A percentile compares a stretch with the other conserved stretches of the same genome.
Conservation (phyloP, 1,284 basidiomycete genomes). For the Leccinum cinnamomeum region DNA sequence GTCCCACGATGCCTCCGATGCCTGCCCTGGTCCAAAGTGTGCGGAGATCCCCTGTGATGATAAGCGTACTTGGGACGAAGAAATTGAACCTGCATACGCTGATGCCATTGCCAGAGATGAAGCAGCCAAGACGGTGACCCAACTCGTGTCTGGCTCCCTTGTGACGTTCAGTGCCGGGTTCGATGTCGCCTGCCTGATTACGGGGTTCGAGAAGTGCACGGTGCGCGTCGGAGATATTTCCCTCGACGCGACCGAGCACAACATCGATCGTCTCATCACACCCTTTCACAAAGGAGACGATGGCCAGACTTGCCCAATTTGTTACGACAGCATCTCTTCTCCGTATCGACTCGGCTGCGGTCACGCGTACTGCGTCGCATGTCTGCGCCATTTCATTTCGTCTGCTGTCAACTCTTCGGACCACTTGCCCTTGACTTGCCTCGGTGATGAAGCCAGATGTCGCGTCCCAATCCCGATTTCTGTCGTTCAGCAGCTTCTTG, state of each 20-base stretch:
- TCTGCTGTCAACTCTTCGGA: slow-evolving; percentile 42
- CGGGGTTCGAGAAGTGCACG: slow-evolving; percentile 51
- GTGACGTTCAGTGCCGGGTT: slow-evolving; percentile 50
- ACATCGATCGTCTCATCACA: slow-evolving; percentile 44
- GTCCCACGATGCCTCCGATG: neutral
- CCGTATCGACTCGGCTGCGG: slow-evolving; percentile 51
- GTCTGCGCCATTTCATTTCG: slow-evolving; percentile 50
- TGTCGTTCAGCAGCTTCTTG: slow-evolving; percentile 47
- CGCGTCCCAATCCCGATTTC: slow-evolving; percentile 49
- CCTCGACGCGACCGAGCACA: slow-evolving; percentile 34
- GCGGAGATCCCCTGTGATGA: neutral
- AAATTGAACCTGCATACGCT: slow-evolving; percentile 18
- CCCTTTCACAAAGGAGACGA: slow-evolving; percentile 35
- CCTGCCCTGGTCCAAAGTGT: neutral
- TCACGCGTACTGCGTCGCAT: slow-evolving; percentile 53
- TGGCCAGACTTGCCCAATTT: slow-evolving; percentile 48
- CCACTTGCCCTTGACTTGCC: slow-evolving; percentile 51
- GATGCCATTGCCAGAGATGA: slow-evolving; percentile 31
- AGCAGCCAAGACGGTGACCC: slow-evolving; percentile 40
- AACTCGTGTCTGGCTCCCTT: slow-evolving; percentile 47
- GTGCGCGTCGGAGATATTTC: slow-evolving; percentile 46
- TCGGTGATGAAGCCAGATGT: slow-evolving; percentile 52
- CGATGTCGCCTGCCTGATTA: slow-evolving; percentile 40
- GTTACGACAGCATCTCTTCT: slow-evolving; percentile 44
- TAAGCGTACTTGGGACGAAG: neutral